Evolutionary conservation across 2,329 filamentous ascomycete species (phyloP), one percentile per base, ranked within the genome.

Genomic region (Capronia americana): DNA sequence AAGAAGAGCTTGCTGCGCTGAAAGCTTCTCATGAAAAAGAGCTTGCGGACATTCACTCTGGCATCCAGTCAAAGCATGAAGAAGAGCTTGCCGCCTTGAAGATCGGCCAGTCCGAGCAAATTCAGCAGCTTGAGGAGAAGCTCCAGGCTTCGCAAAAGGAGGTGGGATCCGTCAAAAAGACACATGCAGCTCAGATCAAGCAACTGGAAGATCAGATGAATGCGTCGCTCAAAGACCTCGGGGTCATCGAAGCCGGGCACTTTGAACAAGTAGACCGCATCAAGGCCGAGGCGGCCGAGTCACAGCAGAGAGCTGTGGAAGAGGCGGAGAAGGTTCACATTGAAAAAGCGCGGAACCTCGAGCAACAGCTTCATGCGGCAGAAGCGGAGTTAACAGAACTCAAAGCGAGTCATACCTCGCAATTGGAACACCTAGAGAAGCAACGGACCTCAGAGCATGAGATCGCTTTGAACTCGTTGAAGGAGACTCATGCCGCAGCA

Each of bases 51-150:
- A 50, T 63, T 12, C 58, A 54, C 12, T 55, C 62, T 11, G 61
- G 58, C 20, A 26, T 57, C 17, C 59, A 64, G 26, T 60, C 57
- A 6, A 61, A 65, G 26, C 51, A 65, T 32, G 57, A 63, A 54
- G 54, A 66, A 56, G 61, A 70, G 54, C 38, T 65, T 44, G 50
- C 50, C 4, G 44, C 48, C 3, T 23, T 51, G 56, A 76, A 75
- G 69, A 64, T 66, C 1, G 69, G 67, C 1, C 76, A 79, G 63
- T 71, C 75, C 17, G 64, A 70, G 17, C 76, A 78, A 56, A 64
- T 80, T 26, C 73, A 77, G 53, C 58, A 72, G 44, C 73, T 79
- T 4, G 72, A 78, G 57, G 71, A 77, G 44, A 77, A 77, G 57
- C 72, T 80, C 24, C 67, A 73, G 28, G 72, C 72, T 0, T 74